Base-by-base conservation (phyloP, 768 basidiomycete species). In the Boletus rubescentipes region DNA sequence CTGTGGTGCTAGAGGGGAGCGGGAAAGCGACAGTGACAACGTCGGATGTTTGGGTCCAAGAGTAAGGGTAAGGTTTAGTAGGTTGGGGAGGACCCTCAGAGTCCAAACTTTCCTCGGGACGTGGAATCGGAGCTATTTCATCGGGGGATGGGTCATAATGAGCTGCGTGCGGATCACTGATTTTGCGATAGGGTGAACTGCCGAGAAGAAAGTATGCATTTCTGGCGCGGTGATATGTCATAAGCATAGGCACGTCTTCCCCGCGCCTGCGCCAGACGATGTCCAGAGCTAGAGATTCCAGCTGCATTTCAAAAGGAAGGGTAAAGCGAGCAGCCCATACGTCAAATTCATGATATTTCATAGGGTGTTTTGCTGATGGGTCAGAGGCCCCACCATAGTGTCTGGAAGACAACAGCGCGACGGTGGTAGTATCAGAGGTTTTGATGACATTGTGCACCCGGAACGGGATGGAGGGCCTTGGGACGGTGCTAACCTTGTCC, bases 41-140 rank as follows among this genome's bases (percentile, higher is more conserved):
- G 66, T 94, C 92, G 1, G 82, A 68, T 5, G 87, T 85, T 65
- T 99, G 96, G 0, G 85, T 91, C 96, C 96, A 99, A 2, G 92
- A 91, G 70, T 94, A 98, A 0, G 93, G 89, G 26, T 84, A 82
- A 4, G 88, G 89, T 58, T 78, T 85, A 10, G 70, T 66, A 2
- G 73, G 73, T 18, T 70, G 65, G 7, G 62, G 51, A 38, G 64
- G 59, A 5, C 66, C 59, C 14, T 62, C 60, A 23, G 43, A 59
- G 56, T 86, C 83, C 41, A 87, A 67, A 54, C 74, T 77, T 67
- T 88, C 88, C 55, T 75, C 77, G 8, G 72, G 65, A 44, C 83
- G 81, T 16, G 91, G 88, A 44, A 90, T 84, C 5, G 88, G 83
- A 0, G 79, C 84, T 2, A 86, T 70, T 61, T 92, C 91, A 40